Evolutionary conservation across 1,284 basidiomycete species (phyloP), one percentile per base, ranked within the genome.

Genomic region (Lignosus rhinocerotis): DNA sequence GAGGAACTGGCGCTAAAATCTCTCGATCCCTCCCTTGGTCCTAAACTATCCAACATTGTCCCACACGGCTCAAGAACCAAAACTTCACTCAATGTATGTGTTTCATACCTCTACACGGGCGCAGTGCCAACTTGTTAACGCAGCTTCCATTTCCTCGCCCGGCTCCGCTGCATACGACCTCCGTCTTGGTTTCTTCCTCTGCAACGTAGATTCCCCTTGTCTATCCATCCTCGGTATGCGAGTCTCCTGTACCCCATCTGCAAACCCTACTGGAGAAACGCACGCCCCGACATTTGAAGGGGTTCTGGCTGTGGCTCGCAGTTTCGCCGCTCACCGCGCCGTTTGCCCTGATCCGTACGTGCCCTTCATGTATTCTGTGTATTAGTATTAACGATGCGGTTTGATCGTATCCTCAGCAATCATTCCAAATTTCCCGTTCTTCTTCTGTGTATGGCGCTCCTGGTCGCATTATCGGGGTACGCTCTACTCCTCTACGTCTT

Each of bases 381-480:
- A 1, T 1, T 19, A 11, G 21, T 19, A 47, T 12, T 31, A 17
- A 31, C 42, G 7, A 44, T 17, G 16, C 25, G 51, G 17, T 53
- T 47, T 43, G 16, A 39, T 16, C 12, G 19, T 9, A 31, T 2
- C 31, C 10, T 1, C 39, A 92, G 90, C 91, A 12, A 73, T 93
- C 55, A 85, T 93, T 70, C 90, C 90, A 31, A 93, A 93, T 70
- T 73, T 93, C 30, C 90, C 90, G 0, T 88, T 93, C 72, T 92
- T 93, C 76, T 93, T 90, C 73, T 92, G 89, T 66, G 81, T 80
- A 2, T 93, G 91, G 90, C 79, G 90, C 49, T 84, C 88, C 46
- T 93, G 90, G 90, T 87, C 86, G 46, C 90, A 92, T 71, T 92
- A 87, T 68, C 83, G 78, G 80, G 89, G 90, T 88, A 55, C 56